phyloP scores from a whole-genome alignment of 306 rosid genomes.

The Quillaja saponaria region DNA sequence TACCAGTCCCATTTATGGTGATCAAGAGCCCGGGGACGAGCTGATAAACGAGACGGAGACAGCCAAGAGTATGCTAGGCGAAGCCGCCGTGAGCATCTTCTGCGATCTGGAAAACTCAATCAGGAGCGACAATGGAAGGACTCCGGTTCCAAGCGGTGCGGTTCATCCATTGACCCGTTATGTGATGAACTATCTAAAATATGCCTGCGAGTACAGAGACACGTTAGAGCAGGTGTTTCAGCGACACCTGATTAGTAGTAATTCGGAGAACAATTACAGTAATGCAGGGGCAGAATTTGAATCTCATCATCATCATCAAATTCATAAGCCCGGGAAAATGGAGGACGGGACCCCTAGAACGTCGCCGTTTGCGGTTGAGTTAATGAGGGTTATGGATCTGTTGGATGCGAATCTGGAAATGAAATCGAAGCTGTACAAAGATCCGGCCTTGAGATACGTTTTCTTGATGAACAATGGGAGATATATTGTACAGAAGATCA shows the following conservation, averaged over 20 bases:
- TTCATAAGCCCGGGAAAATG: not conserved
- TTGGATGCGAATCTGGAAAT: conserved; percentile 58
- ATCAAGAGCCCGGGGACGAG: not conserved
- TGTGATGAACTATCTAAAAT: conserved; percentile 76
- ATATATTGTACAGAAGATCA: conserved; percentile 72
- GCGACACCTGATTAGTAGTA: conserved; percentile 7
- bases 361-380: conserved; percentile 48
- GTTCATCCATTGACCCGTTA: conserved; percentile 83
- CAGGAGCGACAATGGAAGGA: conserved; percentile 56
- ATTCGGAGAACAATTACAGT: not conserved
- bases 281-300: not conserved
- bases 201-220: conserved; percentile 73
- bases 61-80: conserved; percentile 39
- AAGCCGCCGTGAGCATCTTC: conserved; percentile 50
- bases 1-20: conserved; percentile 20
- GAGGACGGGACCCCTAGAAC: conserved; percentile 35
- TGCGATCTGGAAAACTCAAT: conserved; percentile 63
- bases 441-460: conserved; percentile 47
- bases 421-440: conserved; percentile 63
- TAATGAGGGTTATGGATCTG: conserved; percentile 54
- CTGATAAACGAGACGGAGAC: conserved; percentile 38
- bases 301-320: too few species aligned
- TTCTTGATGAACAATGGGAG: conserved; percentile 90
- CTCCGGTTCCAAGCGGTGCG: conserved; percentile 70
- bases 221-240: conserved; percentile 61